Conservation (phyloP, 108 stramenopile species). For the Poteriospumella lacustris region DNA sequence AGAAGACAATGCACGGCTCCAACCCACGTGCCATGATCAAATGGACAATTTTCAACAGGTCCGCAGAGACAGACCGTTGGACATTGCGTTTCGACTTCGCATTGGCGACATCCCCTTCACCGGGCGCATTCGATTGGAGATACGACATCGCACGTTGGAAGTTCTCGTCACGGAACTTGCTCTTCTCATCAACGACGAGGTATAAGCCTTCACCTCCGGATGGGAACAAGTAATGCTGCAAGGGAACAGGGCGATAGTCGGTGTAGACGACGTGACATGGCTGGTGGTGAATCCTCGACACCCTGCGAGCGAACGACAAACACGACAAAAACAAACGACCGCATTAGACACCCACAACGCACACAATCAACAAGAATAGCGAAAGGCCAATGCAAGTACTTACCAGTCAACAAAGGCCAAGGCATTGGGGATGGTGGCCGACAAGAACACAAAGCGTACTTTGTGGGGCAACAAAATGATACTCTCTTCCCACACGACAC, state of each 20-base stretch:
- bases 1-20: constrained; percentile 95
- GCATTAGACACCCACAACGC: constrained; percentile 46
- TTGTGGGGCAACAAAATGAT: constrained; percentile 81
- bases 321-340: constrained; percentile 88
- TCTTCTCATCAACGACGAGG: constrained; percentile 94
- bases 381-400: background rate
- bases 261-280: constrained; percentile 99
- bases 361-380: constrained; percentile 40
- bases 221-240: constrained; percentile 96
- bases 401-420: constrained; percentile 84
- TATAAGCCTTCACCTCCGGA: constrained; percentile 86
- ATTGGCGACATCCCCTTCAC: constrained; percentile 57
- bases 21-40: constrained; percentile 84
- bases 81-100: constrained; percentile 46
- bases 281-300: constrained; percentile 87
- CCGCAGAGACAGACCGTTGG: no score
- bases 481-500: constrained; percentile 88
- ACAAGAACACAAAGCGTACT: constrained; percentile 90
- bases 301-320: constrained; percentile 80
- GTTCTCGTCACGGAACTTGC: constrained; percentile 85
- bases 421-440: constrained; percentile 96
- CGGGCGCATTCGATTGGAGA: constrained; percentile 49
- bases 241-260: constrained; percentile 93
- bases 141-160: constrained; percentile 89
- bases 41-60: constrained; percentile 87